A percentile compares a stretch with the other conserved stretches of the same genome.
These are phyloP conservation scores for Arthrobotrys musiformis DNA, from an alignment of 2,329 filamentous ascomycete species.

Conservation along the genomic window DNA sequence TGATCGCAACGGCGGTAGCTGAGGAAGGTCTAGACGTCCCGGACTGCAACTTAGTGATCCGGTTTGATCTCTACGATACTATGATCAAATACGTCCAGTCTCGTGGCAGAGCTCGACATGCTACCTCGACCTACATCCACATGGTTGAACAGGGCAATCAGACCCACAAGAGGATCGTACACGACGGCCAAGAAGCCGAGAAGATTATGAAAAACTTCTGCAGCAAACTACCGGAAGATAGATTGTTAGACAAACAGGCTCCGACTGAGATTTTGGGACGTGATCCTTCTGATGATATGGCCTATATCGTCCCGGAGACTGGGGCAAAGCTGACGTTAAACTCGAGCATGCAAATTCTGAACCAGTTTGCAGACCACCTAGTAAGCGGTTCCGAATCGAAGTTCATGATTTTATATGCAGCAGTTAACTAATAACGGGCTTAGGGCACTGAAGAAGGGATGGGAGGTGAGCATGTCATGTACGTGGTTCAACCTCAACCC, in stretches of 20 bases:
- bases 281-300: slow-evolving; percentile 24
- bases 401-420: background rate
- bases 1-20: slow-evolving; percentile 73
- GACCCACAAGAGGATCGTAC: slow-evolving; percentile 69
- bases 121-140: slow-evolving; percentile 80
- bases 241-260: slow-evolving; percentile 68
- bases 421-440: background rate
- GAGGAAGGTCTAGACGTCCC: slow-evolving; percentile 77
- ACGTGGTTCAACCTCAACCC: slow-evolving; percentile 32
- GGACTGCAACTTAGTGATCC: slow-evolving; percentile 72
- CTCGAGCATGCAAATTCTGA: slow-evolving; percentile 74
- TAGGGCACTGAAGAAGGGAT: slow-evolving; percentile 39
- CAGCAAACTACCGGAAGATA: slow-evolving; percentile 76
- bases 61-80: slow-evolving; percentile 88
- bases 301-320: slow-evolving; percentile 72
- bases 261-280: slow-evolving; percentile 20
- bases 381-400: slow-evolving; percentile 59
- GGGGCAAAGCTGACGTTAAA: slow-evolving; percentile 76
- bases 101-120: slow-evolving; percentile 82
- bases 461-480: slow-evolving; percentile 32
- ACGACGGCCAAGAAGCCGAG: slow-evolving; percentile 72
- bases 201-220: slow-evolving; percentile 79
- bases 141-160: slow-evolving; percentile 80
- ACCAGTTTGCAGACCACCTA: slow-evolving; percentile 78
- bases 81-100: slow-evolving; percentile 97